phyloP scores from a whole-genome alignment of 2,329 filamentous ascomycete genomes.

The Trichoderma koningii region DNA sequence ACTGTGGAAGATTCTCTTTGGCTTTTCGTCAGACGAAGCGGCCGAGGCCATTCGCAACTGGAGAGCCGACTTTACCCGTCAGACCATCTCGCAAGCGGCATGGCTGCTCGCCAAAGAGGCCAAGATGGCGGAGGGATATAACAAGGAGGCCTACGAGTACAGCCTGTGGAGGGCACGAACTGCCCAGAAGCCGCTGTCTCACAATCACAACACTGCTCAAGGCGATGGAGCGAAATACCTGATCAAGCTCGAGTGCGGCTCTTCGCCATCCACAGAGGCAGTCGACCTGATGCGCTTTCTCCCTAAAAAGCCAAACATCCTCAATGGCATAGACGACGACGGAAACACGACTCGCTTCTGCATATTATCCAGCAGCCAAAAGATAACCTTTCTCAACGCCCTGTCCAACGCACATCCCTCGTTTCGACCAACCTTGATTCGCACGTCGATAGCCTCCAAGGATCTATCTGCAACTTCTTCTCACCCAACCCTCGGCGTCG shows the following conservation, averaged over 20 bases:
- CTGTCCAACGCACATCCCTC: neutral
- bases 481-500: neutral
- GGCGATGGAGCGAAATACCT: neutral
- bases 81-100: no score
- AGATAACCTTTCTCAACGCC: neutral
- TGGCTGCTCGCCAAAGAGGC: no score
- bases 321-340: neutral
- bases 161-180: no score
- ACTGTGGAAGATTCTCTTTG: no score
- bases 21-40: no score
- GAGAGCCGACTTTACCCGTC: no score
- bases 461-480: neutral
- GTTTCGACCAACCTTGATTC: neutral
- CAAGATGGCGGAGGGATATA: no score
- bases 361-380: neutral
- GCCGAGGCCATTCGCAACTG: no score
- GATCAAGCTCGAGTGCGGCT: neutral
- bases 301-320: neutral
- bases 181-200: no score
- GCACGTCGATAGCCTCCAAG: neutral
- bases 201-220: no score
- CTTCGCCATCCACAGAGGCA: neutral
- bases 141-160: no score
- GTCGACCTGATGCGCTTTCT: neutral
- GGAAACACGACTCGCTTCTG: neutral